Conservation (phyloP, 176 grass and related monocot species). For the Eremochloa ophiuroides region DNA sequence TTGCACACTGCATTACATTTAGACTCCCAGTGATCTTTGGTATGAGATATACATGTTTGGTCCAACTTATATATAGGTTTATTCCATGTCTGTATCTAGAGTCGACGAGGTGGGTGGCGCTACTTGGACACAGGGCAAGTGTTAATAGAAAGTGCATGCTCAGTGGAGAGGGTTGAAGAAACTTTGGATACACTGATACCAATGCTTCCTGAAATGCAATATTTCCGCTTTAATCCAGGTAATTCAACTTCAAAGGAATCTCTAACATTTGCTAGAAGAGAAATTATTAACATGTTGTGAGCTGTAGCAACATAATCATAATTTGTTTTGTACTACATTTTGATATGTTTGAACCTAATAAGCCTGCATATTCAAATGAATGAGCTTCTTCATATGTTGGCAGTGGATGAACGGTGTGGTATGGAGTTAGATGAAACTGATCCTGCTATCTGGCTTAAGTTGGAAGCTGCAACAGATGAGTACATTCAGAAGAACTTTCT, state of each 20-base stretch:
- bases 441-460: constrained; percentile 83
- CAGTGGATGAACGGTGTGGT: constrained; percentile 96
- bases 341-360: neutral
- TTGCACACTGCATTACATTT: neutral
- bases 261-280: neutral
- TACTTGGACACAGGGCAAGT: constrained; percentile 98
- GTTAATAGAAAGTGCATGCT: constrained; percentile 95
- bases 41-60: constrained; percentile 30
- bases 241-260: constrained; percentile 18
- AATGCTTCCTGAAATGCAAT: constrained; percentile 95
- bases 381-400: constrained; percentile 24
- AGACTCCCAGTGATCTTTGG: constrained; percentile 10
- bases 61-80: constrained; percentile 20
- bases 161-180: constrained; percentile 96
- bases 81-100: constrained; percentile 53
- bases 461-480: constrained; percentile 92
- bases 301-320: constrained; percentile 9
- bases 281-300: constrained; percentile 3
- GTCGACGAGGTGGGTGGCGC: constrained; percentile 93
- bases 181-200: constrained; percentile 89
- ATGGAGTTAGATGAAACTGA: constrained; percentile 99
- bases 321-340: neutral
- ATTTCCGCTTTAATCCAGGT: constrained; percentile 99
- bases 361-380: constrained; percentile 20
- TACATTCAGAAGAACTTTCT: constrained; percentile 79